These are phyloP conservation scores for Fraxinus baroniana DNA, from an alignment of 305 asterid species.

Conservation along the genomic window DNA sequence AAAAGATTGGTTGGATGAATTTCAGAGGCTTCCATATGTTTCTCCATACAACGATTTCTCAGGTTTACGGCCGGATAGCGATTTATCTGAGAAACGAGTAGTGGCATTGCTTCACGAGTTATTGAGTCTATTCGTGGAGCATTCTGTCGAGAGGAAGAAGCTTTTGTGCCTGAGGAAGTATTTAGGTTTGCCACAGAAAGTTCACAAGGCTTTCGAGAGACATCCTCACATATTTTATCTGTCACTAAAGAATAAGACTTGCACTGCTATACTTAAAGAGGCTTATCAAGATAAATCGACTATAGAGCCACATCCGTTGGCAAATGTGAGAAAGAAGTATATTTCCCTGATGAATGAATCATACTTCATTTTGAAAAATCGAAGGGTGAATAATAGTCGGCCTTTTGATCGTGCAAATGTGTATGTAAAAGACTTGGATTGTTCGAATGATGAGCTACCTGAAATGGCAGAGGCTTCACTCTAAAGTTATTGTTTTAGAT, in stretches of 20 bases:
- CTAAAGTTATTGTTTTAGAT: too few relatives aligned
- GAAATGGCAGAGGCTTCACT: too few relatives aligned
- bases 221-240: not conserved
- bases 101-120: not conserved
- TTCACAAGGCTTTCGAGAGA: not conserved
- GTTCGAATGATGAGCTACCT: too few relatives aligned
- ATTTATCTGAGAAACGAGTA: not conserved
- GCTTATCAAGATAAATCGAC: not conserved
- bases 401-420: too few relatives aligned
- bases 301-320: not conserved
- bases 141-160: not conserved
- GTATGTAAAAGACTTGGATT: too few relatives aligned
- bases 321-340: not conserved
- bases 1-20: constrained; percentile 45
- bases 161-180: not conserved
- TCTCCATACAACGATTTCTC: not conserved
- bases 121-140: not conserved
- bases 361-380: not conserved
- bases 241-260: not conserved
- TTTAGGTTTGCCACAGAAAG: not conserved
- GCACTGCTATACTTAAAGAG: not conserved
- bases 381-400: too few relatives aligned
- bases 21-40: not conserved
- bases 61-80: not conserved
- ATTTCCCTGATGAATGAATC: not conserved